Base-by-base conservation (phyloP, 768 basidiomycete species). In the Tylopilus cervinicoccineus region DNA sequence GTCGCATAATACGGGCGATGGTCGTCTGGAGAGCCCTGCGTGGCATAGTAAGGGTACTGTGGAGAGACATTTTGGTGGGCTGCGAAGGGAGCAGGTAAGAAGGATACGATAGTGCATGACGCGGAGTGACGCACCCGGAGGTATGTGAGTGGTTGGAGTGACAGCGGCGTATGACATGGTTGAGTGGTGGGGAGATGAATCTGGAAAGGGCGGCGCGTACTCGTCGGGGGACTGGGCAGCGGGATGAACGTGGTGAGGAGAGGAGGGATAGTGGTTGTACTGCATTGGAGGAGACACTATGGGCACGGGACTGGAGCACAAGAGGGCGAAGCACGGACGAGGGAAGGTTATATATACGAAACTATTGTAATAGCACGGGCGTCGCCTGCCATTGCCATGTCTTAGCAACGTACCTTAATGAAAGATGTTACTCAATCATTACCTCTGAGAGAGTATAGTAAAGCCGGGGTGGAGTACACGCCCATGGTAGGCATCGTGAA, bases 341-440 rank as follows among this genome's bases (percentile, higher is more conserved):
- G 49, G 50, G 41, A 51, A 43, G 54, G 52, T 69, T 67, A 65
- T 67, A 63, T 67, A 67, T 67, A 67, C 52, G 59, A 64, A 60
- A 67, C 56, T 53, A 56, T 54, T 61, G 59, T 69, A 61, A 61
- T 66, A 57, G 59, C 55, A 56, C 50, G 65, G 66, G 62, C 54
- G 64, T 68, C 62, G 65, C 58, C 65, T 69, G 61, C 56, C 59
- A 63, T 52, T 33, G 55, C n/a, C 50, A 64, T 67, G 65, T 64
- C 64, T 59, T 69, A 61, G 65, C 61, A 65, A 61, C 55, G 66
- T 67, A 65, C 66, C 66, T 67, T 67, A 67, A 67, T 67, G 67
- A 63, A 67, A 67, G 34, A 47, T 37, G 65, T 67, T 67, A 67
- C 66, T 67, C 63, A 69, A 67, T 69, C 56, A 67, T 67, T 67